A percentile compares a stretch with the other conserved stretches of the same genome.
Evolutionary conservation across 345 rosid species (phyloP).

Genomic region (Melaleuca quinquenervia): DNA sequence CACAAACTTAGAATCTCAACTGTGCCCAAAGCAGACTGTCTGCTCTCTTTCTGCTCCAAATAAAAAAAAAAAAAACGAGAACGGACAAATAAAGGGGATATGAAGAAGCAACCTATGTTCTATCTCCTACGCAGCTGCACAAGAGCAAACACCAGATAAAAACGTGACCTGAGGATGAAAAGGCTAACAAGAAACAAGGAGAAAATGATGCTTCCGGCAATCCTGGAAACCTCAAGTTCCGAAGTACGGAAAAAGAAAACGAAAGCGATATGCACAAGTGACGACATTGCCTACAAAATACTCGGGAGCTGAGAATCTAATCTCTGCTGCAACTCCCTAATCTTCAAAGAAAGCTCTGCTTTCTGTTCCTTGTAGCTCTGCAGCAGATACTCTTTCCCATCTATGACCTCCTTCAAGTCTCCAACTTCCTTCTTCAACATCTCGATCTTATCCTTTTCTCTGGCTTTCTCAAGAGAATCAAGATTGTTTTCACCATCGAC

Average conservation of each 20-base stretch:
- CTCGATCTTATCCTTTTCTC: conserved; percentile 44
- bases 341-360: conserved; percentile 61
- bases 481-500: conserved; percentile 28
- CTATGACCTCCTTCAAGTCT: conserved; percentile 82
- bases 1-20: background rate
- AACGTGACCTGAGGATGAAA: background rate
- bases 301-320: conserved; percentile 79
- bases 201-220: background rate
- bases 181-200: background rate
- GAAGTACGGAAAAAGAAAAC: background rate
- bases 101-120: background rate
- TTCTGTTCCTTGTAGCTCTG: conserved; percentile 86
- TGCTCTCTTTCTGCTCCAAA: background rate
- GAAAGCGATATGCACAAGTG: conserved; percentile 40
- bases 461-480: conserved; percentile 33
- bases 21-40: background rate
- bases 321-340: conserved; percentile 79
- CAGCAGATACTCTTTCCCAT: conserved; percentile 76
- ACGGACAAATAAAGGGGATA: background rate
- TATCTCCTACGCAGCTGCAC: background rate
- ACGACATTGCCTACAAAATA: conserved; percentile 73
- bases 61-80: background rate
- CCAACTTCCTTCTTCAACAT: conserved; percentile 77
- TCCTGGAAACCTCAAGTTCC: background rate
- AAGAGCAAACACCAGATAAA: background rate